A percentile compares a stretch with the other conserved stretches of the same genome.
Conservation (phyloP, 306 rosid species). For the Citrullus mucosospermus region DNA sequence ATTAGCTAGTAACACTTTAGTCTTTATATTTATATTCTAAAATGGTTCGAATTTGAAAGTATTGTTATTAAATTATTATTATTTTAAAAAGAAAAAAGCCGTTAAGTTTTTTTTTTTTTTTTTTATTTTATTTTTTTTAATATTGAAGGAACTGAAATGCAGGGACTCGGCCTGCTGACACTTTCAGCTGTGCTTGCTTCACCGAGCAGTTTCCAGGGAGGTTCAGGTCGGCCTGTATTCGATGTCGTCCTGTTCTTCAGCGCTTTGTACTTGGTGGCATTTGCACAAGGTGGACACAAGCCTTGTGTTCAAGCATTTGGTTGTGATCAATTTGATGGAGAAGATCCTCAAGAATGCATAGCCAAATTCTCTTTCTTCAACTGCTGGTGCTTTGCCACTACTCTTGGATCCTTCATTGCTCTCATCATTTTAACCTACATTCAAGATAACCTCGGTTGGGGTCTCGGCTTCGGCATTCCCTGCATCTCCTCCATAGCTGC, state of each 20-base stretch:
- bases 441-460: slow-evolving; percentile 49
- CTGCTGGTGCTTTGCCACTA: slow-evolving; percentile 57
- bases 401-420: slow-evolving; percentile 24
- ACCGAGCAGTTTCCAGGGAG: slow-evolving; percentile 6
- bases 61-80: too few species aligned
- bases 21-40: too few species aligned
- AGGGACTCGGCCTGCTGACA: slow-evolving; percentile 51
- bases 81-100: too few species aligned
- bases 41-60: too few species aligned
- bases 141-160: neutral
- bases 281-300: slow-evolving; percentile 67
- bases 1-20: too few species aligned
- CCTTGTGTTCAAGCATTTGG: slow-evolving; percentile 78
- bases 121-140: too few species aligned
- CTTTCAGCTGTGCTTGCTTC: slow-evolving; percentile 38
- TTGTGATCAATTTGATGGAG: slow-evolving; percentile 58
- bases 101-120: too few species aligned
- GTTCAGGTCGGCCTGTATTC: slow-evolving; percentile 11
- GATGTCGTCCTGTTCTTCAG: slow-evolving; percentile 39
- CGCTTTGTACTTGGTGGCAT: slow-evolving; percentile 46
- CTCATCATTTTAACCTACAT: slow-evolving; percentile 21
- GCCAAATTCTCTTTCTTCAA: slow-evolving; percentile 71
- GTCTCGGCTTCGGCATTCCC: slow-evolving; percentile 53
- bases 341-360: slow-evolving; percentile 39
- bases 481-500: slow-evolving; percentile 24